Conservation (phyloP, 2,329 filamentous ascomycete species). For the Colletotrichum incanum region DNA sequence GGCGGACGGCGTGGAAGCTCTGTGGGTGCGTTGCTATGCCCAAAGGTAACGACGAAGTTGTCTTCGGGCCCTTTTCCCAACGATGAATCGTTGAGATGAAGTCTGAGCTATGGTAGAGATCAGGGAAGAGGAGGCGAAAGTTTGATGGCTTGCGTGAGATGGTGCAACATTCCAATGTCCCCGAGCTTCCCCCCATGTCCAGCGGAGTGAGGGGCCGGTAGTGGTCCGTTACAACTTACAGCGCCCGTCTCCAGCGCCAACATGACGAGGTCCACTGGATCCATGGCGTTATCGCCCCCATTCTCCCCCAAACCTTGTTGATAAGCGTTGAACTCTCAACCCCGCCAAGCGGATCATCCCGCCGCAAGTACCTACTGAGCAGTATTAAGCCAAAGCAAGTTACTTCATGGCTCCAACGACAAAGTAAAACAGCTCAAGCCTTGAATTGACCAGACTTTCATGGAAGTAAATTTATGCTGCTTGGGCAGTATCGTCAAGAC, state of each 20-base stretch:
- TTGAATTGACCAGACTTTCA: background rate
- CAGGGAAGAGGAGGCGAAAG: background rate
- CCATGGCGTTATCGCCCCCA: background rate
- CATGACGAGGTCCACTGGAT: background rate
- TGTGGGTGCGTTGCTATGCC: too few species aligned
- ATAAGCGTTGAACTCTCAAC: slow-evolving; percentile 24
- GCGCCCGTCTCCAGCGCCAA: background rate
- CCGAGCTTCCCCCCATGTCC: background rate
- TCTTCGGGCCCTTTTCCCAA: too few species aligned
- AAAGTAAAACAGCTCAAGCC: background rate
- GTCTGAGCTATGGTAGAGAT: background rate
- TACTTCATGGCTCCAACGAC: background rate
- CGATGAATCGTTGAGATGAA: background rate
- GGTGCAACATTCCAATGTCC: slow-evolving; percentile 14
- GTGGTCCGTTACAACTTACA: background rate
- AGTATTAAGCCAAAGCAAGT: background rate
- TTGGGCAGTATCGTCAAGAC: background rate
- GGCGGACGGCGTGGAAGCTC: background rate
- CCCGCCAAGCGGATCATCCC: slow-evolving; percentile 35
- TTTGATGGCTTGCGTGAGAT: slow-evolving; percentile 10
- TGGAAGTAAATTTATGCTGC: background rate
- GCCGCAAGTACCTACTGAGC: background rate
- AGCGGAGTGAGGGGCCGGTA: background rate
- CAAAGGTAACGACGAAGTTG: background rate
- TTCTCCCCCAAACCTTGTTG: slow-evolving; percentile 10